Conservation (phyloP, 2,329 filamentous ascomycete genomes). For the Phymatotrichopsis omnivora region DNA sequence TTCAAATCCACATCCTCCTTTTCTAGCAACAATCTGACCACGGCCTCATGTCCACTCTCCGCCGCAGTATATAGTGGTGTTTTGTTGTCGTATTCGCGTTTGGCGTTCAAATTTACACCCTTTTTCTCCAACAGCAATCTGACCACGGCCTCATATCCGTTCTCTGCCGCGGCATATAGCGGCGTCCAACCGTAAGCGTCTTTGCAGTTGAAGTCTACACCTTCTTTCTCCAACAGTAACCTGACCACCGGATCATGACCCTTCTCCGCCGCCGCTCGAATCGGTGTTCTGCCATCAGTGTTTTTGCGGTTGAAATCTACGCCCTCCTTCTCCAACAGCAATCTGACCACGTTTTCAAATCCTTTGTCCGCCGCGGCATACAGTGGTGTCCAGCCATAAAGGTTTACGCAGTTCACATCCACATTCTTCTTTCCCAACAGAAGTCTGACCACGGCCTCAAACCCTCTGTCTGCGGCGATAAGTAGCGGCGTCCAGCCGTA, state of each 20-base stretch:
- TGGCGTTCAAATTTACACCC: no score
- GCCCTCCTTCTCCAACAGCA: no score
- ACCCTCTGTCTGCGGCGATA: background rate
- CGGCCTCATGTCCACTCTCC: slow-evolving; percentile 15
- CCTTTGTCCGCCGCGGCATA: background rate
- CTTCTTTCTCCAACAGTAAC: slow-evolving; percentile 16
- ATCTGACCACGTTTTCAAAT: no score
- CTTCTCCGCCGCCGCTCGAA: slow-evolving; percentile 23
- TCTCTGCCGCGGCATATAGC: no score
- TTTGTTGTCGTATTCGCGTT: no score
- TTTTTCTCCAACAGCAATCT: no score
- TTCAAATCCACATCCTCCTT: background rate
- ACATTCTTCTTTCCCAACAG: background rate
- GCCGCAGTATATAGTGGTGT: slow-evolving; percentile 7
- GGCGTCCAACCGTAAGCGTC: slow-evolving; percentile 20
- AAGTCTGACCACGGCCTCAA: background rate
- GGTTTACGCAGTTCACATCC: background rate
- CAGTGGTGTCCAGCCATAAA: background rate
- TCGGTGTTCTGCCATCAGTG: background rate
- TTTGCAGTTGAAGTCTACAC: slow-evolving; percentile 16
- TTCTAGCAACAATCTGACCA: slow-evolving; percentile 9
- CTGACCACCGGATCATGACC: slow-evolving; percentile 24
- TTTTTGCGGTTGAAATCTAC: no score
- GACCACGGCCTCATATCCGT: no score
- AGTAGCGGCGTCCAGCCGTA: slow-evolving; percentile 3